Evolutionary conservation across 2,329 filamentous ascomycete species (phyloP), one percentile per base, ranked within the genome.

Genomic region (Emydomyces testavorans): DNA sequence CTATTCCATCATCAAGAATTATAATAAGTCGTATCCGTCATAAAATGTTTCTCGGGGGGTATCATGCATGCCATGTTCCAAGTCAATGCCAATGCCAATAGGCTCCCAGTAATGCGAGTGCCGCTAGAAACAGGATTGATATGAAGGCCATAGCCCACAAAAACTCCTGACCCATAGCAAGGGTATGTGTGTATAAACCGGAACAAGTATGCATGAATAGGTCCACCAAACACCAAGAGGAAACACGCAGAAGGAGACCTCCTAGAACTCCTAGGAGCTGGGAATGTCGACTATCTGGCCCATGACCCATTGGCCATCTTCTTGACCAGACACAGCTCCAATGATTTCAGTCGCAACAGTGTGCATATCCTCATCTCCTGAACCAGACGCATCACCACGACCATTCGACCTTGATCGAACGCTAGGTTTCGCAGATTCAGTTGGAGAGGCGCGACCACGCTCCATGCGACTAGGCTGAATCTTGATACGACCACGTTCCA

Each of bases 401-500:
- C 16, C 34, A 26, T 47, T 21, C n/a, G 32, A 44, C 15, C 21
- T 40, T 37, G 44, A 31, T n/a, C 39, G 54, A 11, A 53, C 51
- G 31, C 57, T 57, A 10, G 54, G 50, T 31, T 58, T 61, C 6
- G 49, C 45, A 10, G 63, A 64, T 18, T 60, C 62, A 1, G 58
- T 62, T 13, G 63, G 63, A 6, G 63, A 66, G 50, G 56, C 51
- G 13, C 59, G 58, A 46, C 53, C 50, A 32, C 57, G 57, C 42
- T 67, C 64, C 3, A 61, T 58, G 16, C 55, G 54, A 35, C 58
- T 63, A 7, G 63, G 61, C 43, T 64, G 62, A 35, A 66, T 48
- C 48, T 63, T 60, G 34, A 65, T 49, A 10, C 56, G 59, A 16
- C 65, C 65, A 21, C 59, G 58, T 46, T 67, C 65, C 29, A 67